Evolutionary conservation across 306 rosid species (phyloP), one percentile per base, ranked within the genome.

Genomic region (Ormosia semicastrata): DNA sequence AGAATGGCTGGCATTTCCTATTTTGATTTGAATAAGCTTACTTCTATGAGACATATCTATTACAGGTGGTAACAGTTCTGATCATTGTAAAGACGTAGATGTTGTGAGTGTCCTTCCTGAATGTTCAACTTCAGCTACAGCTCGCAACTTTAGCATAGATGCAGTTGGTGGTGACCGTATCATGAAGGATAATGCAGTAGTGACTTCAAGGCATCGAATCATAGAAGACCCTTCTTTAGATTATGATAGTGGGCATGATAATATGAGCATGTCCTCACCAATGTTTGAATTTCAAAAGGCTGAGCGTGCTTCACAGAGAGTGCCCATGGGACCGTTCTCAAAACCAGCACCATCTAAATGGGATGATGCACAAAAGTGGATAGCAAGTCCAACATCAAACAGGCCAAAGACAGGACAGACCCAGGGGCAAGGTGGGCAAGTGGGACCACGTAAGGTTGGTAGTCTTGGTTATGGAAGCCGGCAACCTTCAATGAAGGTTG

Each of bases 281-380:
- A 71, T 86, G 71, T 95, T 95, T 72, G 99, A 95, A 83, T 95
- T 95, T 79, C 98, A 95, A 78, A 93, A 89, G 87, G 88, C 94
- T 2, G 99, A 93, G 84, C 87, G 93, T 74, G 87, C 87, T 15
- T 71, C 91, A n/a, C 97, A 81, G 13, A 80, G 98, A 88, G 89
- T 88, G 67, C 94, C 95, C 3, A 63, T 85, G 72, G 91, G 89
- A 18, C 93, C 97, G 0, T 92, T 95, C 76, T 95, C 99, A 32
- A 93, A 95, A 81, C 97, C 99, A 17, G 93, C 97, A 1, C 97
- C 94, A 18, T 95, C 99, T 62, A 95, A 95, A 79, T 95, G 99
- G 99, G 98, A 91, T 58, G 98, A 95, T 88, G 99, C 99, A 6
- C 98, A 93, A 87, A 93, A 95, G 85, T 95, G 99, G 99, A 93